phyloP scores from a whole-genome alignment of 495 filamentous ascomycete species.

The Neurospora sp. region DNA sequence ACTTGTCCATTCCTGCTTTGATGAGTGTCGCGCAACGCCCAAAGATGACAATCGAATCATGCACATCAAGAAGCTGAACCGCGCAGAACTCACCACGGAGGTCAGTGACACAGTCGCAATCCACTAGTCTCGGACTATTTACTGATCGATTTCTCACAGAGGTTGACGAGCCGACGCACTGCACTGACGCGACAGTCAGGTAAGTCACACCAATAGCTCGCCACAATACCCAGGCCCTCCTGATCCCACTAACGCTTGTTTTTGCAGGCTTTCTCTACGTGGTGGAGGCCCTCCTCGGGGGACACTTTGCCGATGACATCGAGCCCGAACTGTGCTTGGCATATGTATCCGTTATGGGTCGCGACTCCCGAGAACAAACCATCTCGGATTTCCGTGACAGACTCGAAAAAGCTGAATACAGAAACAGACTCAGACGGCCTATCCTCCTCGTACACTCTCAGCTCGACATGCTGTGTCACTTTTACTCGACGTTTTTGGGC shows the following conservation, averaged over 20 bases:
- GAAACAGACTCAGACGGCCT: not conserved
- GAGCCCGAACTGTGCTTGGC: not conserved
- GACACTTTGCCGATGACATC: not conserved
- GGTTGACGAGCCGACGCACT: not conserved
- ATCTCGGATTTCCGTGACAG: not conserved
- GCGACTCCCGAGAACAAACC: not conserved
- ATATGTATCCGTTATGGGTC: not conserved
- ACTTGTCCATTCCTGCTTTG: not conserved
- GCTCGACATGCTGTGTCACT: not conserved
- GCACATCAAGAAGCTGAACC: not conserved
- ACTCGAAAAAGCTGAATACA: not conserved
- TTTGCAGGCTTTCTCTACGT: not conserved
- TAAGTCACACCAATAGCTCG: not conserved
- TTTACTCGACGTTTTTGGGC: not conserved
- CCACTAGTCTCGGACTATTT: not conserved
- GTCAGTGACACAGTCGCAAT: not conserved
- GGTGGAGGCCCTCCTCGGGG: not conserved
- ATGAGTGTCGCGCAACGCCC: not conserved
- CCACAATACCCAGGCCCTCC: not conserved
- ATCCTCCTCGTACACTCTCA: not conserved
- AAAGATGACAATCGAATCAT: not conserved
- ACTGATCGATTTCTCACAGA: not conserved
- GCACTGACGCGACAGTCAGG: not conserved
- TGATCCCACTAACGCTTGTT: not conserved
- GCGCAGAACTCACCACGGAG: not conserved